Conservation (phyloP, 2,329 filamentous ascomycete species). For the Trichocomaceae sp. region DNA sequence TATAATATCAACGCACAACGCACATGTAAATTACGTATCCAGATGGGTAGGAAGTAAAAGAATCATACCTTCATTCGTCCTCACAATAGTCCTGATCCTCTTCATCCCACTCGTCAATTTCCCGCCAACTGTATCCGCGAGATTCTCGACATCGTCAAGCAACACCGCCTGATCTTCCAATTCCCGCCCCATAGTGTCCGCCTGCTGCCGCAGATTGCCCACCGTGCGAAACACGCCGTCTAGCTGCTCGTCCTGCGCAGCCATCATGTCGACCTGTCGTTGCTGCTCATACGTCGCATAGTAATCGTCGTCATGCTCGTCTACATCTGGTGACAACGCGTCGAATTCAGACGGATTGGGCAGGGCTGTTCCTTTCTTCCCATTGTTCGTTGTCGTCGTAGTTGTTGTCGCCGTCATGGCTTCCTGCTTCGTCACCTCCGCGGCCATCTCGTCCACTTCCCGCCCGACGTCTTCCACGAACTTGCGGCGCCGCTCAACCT, state of each 20-base stretch:
- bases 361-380: conserved; percentile 33
- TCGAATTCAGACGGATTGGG: conserved; percentile 56
- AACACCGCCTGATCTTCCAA: conserved; percentile 90
- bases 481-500: conserved; percentile 71
- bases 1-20: no score
- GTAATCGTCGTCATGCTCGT: conserved; percentile 39
- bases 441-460: conserved; percentile 83
- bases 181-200: conserved; percentile 92
- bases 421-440: conserved; percentile 60
- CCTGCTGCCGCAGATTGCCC: conserved; percentile 81
- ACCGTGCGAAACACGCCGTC: conserved; percentile 92
- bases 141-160: conserved; percentile 73
- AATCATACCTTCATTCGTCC: conserved; percentile 75
- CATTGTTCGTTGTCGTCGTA: conserved; percentile 27
- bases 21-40: neutral
- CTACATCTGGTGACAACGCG: conserved; percentile 33
- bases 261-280: conserved; percentile 85
- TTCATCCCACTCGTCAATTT: conserved; percentile 80
- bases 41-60: no score
- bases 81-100: conserved; percentile 76
- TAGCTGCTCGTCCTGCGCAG: conserved; percentile 86
- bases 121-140: conserved; percentile 81
- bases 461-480: conserved; percentile 83
- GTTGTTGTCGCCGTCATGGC: conserved; percentile 17
- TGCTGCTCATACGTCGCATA: conserved; percentile 85